These are phyloP conservation scores for Ophiostoma quercus DNA, from an alignment of 2,329 filamentous ascomycete species.

Conservation along the genomic window DNA sequence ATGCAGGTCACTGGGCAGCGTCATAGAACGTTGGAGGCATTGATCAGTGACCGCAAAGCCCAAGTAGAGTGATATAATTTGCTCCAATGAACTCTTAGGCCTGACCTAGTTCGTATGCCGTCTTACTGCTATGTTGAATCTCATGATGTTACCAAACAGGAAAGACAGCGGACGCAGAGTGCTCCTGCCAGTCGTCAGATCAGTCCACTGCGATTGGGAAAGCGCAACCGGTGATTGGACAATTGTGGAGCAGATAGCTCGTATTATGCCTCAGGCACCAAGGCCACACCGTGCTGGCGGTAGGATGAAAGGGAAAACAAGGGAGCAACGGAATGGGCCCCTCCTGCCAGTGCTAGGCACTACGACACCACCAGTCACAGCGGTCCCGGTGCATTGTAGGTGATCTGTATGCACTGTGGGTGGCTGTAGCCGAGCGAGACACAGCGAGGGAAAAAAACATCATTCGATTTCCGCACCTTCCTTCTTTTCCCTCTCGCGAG, in stretches of 20 bases:
- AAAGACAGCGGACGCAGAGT: not conserved
- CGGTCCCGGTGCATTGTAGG: conserved; percentile 11
- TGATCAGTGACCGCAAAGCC: not conserved
- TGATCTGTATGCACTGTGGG: not conserved
- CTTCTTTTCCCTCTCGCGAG: conserved; percentile 15
- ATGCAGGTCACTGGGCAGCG: not conserved
- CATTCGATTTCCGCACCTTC: conserved; percentile 28
- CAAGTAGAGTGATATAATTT: no score
- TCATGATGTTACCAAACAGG: not conserved
- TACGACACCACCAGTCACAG: conserved; percentile 12
- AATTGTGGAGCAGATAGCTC: conserved; percentile 15
- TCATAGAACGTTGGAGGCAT: not conserved
- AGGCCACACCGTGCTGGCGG: conserved; percentile 12
- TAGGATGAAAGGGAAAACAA: conserved; percentile 19
- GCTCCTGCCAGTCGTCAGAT: conserved; percentile 6
- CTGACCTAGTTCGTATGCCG: no score
- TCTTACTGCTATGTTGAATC: not conserved
- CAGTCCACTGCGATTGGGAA: conserved; percentile 22
- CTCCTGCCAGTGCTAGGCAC: not conserved
- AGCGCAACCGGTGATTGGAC: conserved; percentile 23
- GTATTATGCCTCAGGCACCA: conserved; percentile 21
- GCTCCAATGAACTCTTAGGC: no score
- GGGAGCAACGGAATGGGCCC: not conserved
- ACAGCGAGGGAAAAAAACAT: conserved; percentile 30
- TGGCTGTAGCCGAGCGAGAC: conserved; percentile 25